These are phyloP conservation scores for Flaveria brownii DNA, from an alignment of 129 eudicot genomes.

Conservation along the genomic window DNA sequence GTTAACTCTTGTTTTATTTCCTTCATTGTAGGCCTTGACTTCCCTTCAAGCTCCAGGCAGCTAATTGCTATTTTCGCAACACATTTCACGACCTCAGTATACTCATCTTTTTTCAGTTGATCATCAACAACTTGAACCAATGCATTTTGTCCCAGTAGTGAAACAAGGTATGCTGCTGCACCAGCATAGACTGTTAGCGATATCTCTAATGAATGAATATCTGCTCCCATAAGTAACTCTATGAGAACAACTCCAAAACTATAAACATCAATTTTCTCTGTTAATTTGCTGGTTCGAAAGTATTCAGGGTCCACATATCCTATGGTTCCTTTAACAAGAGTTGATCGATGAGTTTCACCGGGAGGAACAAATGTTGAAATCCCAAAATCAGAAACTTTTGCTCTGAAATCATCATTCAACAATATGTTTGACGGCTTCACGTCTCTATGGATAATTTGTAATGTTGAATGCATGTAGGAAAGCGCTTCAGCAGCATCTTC, in stretches of 20 bases:
- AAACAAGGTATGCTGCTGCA: constrained; percentile 22
- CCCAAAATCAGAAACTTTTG: constrained; percentile 41
- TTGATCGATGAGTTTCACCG: constrained; percentile 36
- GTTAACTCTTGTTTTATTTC: constrained; percentile 27
- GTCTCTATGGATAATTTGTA: constrained; percentile 35
- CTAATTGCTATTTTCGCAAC: constrained; percentile 29
- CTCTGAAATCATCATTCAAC: constrained; percentile 17
- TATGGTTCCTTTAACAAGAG: constrained; percentile 36
- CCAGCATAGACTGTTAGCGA: not conserved
- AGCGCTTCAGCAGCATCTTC: constrained; percentile 40
- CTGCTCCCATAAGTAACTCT: constrained; percentile 29
- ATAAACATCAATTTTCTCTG: constrained; percentile 38
- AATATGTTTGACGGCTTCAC: constrained; percentile 39
- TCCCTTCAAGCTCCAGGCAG: constrained; percentile 34
- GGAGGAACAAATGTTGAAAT: constrained; percentile 33
- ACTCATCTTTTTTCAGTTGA: constrained; percentile 15
- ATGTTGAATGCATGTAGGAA: constrained; percentile 33
- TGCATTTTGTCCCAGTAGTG: not conserved
- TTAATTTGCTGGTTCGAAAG: constrained; percentile 25
- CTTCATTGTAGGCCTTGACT: constrained; percentile 33
- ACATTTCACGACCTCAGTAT: constrained; percentile 19
- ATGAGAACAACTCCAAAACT: constrained; percentile 39
- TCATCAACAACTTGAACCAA: constrained; percentile 31
- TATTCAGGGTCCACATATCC: constrained; percentile 42
- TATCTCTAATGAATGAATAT: constrained; percentile 26